A percentile compares a stretch with the other conserved stretches of the same genome.
Evolutionary conservation across 2,329 filamentous ascomycete species (phyloP).

Genomic region (Lachnum nothofagi): DNA sequence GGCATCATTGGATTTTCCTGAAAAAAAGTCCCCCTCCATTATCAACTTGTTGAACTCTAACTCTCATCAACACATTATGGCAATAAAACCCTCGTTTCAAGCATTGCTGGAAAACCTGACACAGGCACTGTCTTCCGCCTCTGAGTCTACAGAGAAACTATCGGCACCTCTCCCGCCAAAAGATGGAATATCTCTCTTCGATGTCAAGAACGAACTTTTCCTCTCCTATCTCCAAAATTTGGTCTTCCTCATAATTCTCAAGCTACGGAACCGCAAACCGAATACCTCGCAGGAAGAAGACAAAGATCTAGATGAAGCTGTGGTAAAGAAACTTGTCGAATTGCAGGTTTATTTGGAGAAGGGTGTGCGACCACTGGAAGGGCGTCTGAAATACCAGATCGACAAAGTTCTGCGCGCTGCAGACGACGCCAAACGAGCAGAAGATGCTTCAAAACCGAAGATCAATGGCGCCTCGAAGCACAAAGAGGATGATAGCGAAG

Average conservation of each 20-base stretch:
- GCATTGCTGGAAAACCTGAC: constrained; percentile 50
- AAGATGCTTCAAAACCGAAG: constrained; percentile 27
- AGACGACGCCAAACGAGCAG: constrained; percentile 49
- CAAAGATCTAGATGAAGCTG: constrained; percentile 53
- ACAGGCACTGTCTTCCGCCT: constrained; percentile 52
- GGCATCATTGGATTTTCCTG: too few species aligned
- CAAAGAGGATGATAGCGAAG: constrained; percentile 14
- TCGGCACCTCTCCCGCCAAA: constrained; percentile 64
- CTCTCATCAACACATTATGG: constrained; percentile 34
- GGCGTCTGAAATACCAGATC: constrained; percentile 88
- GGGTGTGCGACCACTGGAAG: constrained; percentile 83
- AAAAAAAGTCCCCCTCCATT: too few species aligned
- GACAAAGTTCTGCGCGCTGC: constrained; percentile 89
- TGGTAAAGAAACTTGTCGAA: constrained; percentile 83
- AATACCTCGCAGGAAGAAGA: constrained; percentile 33
- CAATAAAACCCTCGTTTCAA: constrained; percentile 46
- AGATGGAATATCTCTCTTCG: constrained; percentile 88
- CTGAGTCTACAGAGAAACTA: constrained; percentile 61
- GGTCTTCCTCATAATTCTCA: constrained; percentile 78
- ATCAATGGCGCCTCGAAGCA: not conserved
- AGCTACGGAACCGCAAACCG: constrained; percentile 55
- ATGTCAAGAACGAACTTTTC: constrained; percentile 95
- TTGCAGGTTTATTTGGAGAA: constrained; percentile 89
- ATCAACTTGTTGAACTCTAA: too few species aligned
- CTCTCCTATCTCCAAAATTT: constrained; percentile 94